Conservation (phyloP, 768 basidiomycete genomes). For the Pleurotus djamor region DNA sequence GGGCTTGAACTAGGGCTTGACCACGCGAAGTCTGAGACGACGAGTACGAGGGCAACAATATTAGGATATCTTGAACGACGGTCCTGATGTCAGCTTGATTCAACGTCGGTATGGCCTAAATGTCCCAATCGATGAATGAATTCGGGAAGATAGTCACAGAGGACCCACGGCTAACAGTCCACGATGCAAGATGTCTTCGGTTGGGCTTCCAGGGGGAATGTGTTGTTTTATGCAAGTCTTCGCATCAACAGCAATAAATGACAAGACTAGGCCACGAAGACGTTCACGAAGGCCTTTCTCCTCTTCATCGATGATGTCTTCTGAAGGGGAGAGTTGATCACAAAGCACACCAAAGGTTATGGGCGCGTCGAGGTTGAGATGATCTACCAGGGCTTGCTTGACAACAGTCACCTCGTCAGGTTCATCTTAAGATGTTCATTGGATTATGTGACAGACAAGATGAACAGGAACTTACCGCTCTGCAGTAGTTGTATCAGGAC, state of each 20-base stretch:
- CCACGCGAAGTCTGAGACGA: conserved; percentile 12
- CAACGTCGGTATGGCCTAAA: conserved; percentile 50
- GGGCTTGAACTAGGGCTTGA: conserved; percentile 16
- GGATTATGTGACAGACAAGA: not conserved
- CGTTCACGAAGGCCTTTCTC: conserved; percentile 56
- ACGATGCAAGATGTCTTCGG: conserved; percentile 45
- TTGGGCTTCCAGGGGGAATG: conserved; percentile 38
- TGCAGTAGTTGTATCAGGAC: conserved; percentile 75
- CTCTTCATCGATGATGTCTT: conserved; percentile 53
- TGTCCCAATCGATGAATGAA: not conserved
- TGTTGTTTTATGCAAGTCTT: conserved; percentile 39
- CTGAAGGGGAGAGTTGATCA: conserved; percentile 58
- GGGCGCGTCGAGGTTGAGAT: conserved; percentile 61
- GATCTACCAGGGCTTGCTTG: conserved; percentile 54
- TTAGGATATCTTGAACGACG: conserved; percentile 53
- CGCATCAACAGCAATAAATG: conserved; percentile 55
- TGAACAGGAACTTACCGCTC: conserved; percentile 49
- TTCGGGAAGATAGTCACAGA: not conserved
- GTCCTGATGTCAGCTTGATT: conserved; percentile 35
- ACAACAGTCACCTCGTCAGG: conserved; percentile 62
- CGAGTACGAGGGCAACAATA: conserved; percentile 44
- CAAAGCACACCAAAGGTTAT: conserved; percentile 65
- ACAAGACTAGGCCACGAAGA: conserved; percentile 55
- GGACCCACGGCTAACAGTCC: conserved; percentile 47
- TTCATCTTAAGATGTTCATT: conserved; percentile 44